Conservation (phyloP, 2,329 filamentous ascomycete genomes). For the Talaromyces sp. region DNA sequence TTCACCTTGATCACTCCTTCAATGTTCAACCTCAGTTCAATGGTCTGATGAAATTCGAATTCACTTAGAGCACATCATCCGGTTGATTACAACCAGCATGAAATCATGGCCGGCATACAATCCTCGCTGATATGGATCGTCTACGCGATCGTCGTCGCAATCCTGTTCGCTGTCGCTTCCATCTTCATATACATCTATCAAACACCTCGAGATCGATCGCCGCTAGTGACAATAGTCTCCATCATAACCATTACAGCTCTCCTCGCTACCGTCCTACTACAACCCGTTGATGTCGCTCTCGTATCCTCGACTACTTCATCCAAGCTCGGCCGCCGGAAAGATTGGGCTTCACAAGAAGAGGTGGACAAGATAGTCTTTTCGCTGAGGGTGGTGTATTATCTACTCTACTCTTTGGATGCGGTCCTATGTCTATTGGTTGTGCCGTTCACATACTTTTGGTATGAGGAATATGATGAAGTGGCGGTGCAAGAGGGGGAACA, state of each 20-base stretch:
- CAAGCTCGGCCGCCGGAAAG: conserved; percentile 76
- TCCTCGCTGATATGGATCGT: conserved; percentile 91
- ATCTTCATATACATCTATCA: conserved; percentile 93
- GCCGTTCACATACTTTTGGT: conserved; percentile 97
- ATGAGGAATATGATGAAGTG: conserved; percentile 94
- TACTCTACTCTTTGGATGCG: conserved; percentile 86
- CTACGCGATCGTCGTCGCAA: conserved; percentile 75
- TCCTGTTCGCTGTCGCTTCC: conserved; percentile 72
- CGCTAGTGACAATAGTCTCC: conserved; percentile 75
- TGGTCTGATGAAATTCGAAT: background rate
- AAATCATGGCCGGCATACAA: conserved; percentile 62
- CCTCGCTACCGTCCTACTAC: conserved; percentile 84
- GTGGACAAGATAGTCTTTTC: conserved; percentile 75
- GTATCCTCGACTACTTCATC: conserved; percentile 82
- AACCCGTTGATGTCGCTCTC: conserved; percentile 92
- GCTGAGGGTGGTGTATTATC: conserved; percentile 86
- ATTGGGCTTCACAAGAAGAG: conserved; percentile 84
- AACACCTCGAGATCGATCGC: conserved; percentile 78
- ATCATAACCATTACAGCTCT: conserved; percentile 83
- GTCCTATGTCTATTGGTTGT: conserved; percentile 84
- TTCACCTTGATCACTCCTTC: background rate
- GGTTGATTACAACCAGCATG: background rate
- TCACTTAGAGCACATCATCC: background rate
- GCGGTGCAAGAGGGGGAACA: conserved; percentile 76
- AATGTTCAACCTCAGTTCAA: background rate